Base-by-base conservation (phyloP, 2,329 filamentous ascomycete genomes). In the Verticillium tricorpus region DNA sequence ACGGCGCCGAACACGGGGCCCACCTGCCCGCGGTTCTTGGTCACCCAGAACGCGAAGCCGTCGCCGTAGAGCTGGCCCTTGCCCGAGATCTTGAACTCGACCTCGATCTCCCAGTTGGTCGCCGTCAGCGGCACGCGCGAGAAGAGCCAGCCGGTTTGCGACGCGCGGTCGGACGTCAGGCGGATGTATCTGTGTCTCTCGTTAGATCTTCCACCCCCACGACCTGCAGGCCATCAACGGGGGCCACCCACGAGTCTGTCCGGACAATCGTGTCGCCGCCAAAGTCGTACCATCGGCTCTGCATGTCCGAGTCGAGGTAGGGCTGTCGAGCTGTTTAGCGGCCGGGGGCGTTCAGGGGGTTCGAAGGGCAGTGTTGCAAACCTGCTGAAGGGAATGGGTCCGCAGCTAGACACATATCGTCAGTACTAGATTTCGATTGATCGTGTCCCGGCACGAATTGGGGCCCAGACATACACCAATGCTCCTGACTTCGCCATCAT, bases 271-370 rank as follows among this genome's bases (percentile, higher is more conserved):
- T 92, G 79, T 97, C 93, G 73, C 94, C 95, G 74, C 95, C 95
- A 85, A 96, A 99, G 80, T 99, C 95, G 79, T 94, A 99, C 94
- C 95, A 99, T 74, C 95, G 89, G 80, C 92, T 97, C 80, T 96
- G 91, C 89, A 98, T 93, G 77, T 98, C 95, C 64, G 93, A 95
- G 79, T 99, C 95, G 70, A 99, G 87, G 78, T 97, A 99, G 65
- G 95, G 95, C 90, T 97, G 73, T 66, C 60, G 67, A 61, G 50
- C 60, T 61, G 19, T 54, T 63, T 56, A 62, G 56, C 35, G 61
- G 61, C 57, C 57, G 62, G 59, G 28, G 28, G 28, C 28, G 45
- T 22, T 56, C 45, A 59, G 61, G 45, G 17, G 45, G 45, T 50
- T 50, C 52, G 55, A 25, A 28, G 25, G 45, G 22, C 57, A 56